phyloP scores from a whole-genome alignment of 257 asterid genomes.

The Forsythia suspensa region DNA sequence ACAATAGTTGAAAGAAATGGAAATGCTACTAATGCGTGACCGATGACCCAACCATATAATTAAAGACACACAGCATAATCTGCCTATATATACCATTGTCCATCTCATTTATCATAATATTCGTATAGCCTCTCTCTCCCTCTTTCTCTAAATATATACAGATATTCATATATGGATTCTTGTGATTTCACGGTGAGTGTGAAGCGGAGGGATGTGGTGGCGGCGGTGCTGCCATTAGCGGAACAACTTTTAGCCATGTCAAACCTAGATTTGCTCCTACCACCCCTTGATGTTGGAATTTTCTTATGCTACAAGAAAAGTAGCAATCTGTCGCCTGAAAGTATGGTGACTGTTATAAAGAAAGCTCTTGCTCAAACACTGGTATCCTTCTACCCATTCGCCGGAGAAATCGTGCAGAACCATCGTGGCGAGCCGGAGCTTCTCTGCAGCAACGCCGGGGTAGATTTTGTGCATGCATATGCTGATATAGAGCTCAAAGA shows the following conservation, averaged over 20 bases:
- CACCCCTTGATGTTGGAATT: slow-evolving; percentile 52
- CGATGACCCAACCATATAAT: too few species aligned
- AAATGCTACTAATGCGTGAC: too few species aligned
- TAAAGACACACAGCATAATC: neutral
- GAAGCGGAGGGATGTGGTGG: slow-evolving; percentile 49
- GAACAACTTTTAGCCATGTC: slow-evolving; percentile 60
- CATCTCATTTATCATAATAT: neutral
- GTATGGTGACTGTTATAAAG: slow-evolving; percentile 31
- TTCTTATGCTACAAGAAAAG: slow-evolving; percentile 47
- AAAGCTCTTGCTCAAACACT: slow-evolving; percentile 45
- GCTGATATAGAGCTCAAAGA: slow-evolving; percentile 41
- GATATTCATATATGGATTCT: slow-evolving; percentile 30
- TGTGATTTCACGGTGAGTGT: slow-evolving; percentile 33
- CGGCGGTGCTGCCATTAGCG: slow-evolving; percentile 46
- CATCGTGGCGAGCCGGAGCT: slow-evolving; percentile 56
- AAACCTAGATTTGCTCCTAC: slow-evolving; percentile 60
- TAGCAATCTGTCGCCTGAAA: slow-evolving; percentile 2
- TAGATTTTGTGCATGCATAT: slow-evolving; percentile 46
- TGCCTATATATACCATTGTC: neutral
- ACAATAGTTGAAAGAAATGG: too few species aligned
- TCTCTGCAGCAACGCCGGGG: slow-evolving; percentile 62
- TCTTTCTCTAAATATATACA: neutral
- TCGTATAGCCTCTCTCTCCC: neutral
- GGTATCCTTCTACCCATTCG: slow-evolving; percentile 46
- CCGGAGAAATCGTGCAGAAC: slow-evolving; percentile 58